Evolutionary conservation across 176 grass and related monocot genomes (phyloP).

Genomic region (Oryza officinalis): DNA sequence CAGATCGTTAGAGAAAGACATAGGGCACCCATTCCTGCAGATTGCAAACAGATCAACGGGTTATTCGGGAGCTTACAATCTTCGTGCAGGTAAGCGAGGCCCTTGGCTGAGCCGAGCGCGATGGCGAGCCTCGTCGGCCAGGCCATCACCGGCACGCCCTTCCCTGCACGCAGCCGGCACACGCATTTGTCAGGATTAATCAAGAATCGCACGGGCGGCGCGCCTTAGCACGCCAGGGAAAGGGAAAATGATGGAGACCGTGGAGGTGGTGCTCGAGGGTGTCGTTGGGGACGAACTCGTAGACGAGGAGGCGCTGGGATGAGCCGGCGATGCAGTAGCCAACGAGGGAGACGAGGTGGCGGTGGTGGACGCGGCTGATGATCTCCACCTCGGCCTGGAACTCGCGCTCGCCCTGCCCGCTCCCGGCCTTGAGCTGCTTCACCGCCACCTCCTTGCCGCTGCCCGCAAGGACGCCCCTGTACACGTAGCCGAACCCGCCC

Average conservation of each 20-base stretch:
- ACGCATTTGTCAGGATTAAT: not conserved
- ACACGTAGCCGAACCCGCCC: conserved; percentile 91
- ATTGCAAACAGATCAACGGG: not conserved
- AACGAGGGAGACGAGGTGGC: conserved; percentile 93
- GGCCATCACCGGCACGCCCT: conserved; percentile 66
- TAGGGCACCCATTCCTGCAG: not conserved
- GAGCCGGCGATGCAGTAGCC: conserved; percentile 82
- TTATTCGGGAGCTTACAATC: conserved; percentile 62
- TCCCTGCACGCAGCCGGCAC: conserved; percentile 38
- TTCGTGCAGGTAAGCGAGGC: conserved; percentile 95
- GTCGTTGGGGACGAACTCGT: conserved; percentile 81
- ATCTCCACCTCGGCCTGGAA: conserved; percentile 99
- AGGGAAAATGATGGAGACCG: conserved; percentile 15
- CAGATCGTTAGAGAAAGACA: not conserved
- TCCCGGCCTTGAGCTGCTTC: conserved; percentile 94
- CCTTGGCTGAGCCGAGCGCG: conserved; percentile 88
- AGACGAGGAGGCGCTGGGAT: conserved; percentile 79
- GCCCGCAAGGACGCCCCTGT: conserved; percentile 68
- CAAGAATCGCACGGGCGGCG: not conserved
- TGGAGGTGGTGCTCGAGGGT: conserved; percentile 89
- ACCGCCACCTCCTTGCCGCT: conserved; percentile 87
- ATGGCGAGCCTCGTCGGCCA: conserved; percentile 78
- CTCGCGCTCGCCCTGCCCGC: conserved; percentile 96
- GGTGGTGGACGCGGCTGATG: conserved; percentile 97
- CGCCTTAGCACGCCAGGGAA: not conserved